Evolutionary conservation across 2,329 filamentous ascomycete species (phyloP).

Genomic region (Ceratocystis cubensis): DNA sequence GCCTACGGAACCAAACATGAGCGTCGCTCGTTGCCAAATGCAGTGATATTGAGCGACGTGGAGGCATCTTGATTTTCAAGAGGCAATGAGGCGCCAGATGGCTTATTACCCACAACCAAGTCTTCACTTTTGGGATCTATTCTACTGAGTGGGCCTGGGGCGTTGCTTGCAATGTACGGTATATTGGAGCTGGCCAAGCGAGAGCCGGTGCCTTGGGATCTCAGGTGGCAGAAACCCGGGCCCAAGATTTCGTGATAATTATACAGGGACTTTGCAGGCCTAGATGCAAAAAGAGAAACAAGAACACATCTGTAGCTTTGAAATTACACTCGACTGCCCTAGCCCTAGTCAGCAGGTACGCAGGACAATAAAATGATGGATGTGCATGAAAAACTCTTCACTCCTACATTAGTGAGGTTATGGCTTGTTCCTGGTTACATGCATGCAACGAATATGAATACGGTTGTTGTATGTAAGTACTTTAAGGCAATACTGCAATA

Average conservation of each 20-base stretch:
- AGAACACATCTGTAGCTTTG: neutral
- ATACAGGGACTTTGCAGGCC: too few species aligned
- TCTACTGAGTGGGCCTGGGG: neutral
- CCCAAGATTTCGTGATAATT: too few species aligned
- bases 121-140: neutral
- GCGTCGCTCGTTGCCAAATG: neutral
- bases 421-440: neutral
- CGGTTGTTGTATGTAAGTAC: neutral
- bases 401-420: neutral
- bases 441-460: neutral
- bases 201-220: constrained; percentile 5
- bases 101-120: neutral
- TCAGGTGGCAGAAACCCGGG: neutral
- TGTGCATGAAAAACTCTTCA: neutral
- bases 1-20: neutral
- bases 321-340: neutral
- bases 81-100: neutral
- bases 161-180: neutral
- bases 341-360: neutral
- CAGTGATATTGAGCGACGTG: neutral
- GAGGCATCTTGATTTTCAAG: neutral
- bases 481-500: neutral
- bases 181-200: neutral
- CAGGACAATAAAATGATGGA: neutral
- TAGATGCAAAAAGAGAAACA: neutral